Base-by-base conservation (phyloP, 1,139 yeast species). In the Zygosaccharomyces sapae region DNA sequence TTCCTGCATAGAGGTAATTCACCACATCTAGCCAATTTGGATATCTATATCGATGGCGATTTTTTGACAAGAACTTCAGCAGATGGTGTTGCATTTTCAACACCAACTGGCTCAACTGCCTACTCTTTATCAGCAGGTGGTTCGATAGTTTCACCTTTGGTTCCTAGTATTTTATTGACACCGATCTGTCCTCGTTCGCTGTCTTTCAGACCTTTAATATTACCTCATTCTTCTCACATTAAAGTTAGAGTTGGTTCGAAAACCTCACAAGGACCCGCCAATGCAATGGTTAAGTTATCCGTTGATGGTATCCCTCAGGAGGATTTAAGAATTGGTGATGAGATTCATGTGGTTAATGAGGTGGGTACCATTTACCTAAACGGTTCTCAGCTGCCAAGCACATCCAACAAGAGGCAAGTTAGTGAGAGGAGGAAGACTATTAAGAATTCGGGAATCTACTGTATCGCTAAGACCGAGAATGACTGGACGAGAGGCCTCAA, bases 101-200 rank as follows among this genome's bases (percentile, higher is more conserved):
- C 97, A 0, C 97, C 97, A 8, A 90, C 97, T 0, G 97, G 97
- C 0, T 86, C 96, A 6, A 90, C 97, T 0, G 97, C 97, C 0
- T 90, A 90, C 65, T 86, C 96, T 0, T 71, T 90, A 43, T 80
- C 89, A 24, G 80, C 95, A 1, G 97, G 97, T 6, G 97, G 97
- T 1, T 81, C 96, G 8, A 90, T 90, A 49, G 92, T 87, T 1
- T 95, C 90, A 55, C 97, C 97, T 0, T 70, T 82, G 43, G 95
- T 90, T 3, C 84, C 89, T 12, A 84, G 95, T 51, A 83, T 88
- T 6, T 68, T 89, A 46, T 68, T 89, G 33, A 86, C 96, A 0
- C 97, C 97, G 5, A 87, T 90, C 42, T 89, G 97, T 62, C 89
- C 97, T 3, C 71, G 96, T 49, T 86, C 95, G 18, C 71, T 90